Base-by-base conservation (phyloP, 495 filamentous ascomycete genomes). In the Tuber brumale region DNA sequence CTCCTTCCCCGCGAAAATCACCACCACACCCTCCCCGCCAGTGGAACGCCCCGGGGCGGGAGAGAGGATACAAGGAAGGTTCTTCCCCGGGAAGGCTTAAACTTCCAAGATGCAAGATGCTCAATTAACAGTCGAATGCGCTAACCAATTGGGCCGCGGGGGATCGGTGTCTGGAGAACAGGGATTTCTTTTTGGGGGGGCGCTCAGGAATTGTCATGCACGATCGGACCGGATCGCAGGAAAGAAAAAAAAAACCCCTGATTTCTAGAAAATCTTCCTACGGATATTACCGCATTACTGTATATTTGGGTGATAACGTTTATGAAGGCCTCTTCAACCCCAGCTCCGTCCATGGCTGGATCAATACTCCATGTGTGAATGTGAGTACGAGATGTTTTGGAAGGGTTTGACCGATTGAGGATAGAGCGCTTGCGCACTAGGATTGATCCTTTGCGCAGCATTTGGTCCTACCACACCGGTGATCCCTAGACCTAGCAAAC, bases 61-160 rank as follows among this genome's bases (percentile, higher is more conserved):
- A 66, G 18, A 66, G 31, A 18, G 16, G 31, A 5, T 18, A 66
- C 3, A 3, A 69, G 69, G 72, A 77, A 51, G 35, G 23, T 18
- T 69, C 74, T 77, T 77, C 76, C 76, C 69, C 85, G 84, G 85
- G 83, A 84, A 83, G 85, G 85, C 84, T 86, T 81, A 85, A 86
- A 85, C 85, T 85, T 84, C 85, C 85, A 86, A 86, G 37, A 84
- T 85, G 86, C 85, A 86, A 86, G 37, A 84, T 85, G 86, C 85
- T 82, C 81, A 84, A 86, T 86, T 86, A 85, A 86, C 84, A 86
- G 85, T 86, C 84, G 81, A 81, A 86, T 84, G 85, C 85, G 85
- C 84, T 86, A 86, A 81, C 85, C 84, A 79, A 85, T 85, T 86
- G 85, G 84, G 85, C 85, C 84, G 85, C 85, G 84, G 78, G 76